These are phyloP conservation scores for Vitis labrusca DNA, from an alignment of 164 flowering plant genomes.

Conservation along the genomic window DNA sequence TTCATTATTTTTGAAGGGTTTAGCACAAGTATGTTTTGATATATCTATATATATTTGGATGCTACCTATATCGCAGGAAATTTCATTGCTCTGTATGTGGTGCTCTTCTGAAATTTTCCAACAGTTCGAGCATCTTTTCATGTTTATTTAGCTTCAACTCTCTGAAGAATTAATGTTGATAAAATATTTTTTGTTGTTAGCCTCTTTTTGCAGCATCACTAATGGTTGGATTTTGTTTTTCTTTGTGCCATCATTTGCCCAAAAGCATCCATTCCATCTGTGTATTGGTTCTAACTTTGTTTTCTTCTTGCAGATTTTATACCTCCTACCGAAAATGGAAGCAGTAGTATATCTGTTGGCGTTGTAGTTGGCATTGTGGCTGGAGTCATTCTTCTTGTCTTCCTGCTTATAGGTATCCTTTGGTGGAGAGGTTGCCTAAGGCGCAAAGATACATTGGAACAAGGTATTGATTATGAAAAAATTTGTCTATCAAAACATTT, in stretches of 20 bases:
- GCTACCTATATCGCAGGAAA: no score
- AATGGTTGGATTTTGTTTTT: background rate
- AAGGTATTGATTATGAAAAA: constrained; percentile 12
- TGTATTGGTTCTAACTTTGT: background rate
- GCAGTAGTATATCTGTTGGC: constrained; percentile 24
- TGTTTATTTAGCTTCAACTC: no score
- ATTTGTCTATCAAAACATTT: no score
- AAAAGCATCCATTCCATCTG: background rate
- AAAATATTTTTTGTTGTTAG: background rate
- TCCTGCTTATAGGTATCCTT: constrained; percentile 33
- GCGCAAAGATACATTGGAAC: constrained; percentile 15
- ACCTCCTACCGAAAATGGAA: constrained; percentile 14
- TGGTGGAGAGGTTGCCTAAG: constrained; percentile 48
- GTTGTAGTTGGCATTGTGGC: constrained; percentile 36
- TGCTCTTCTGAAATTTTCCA: no score
- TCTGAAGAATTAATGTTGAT: no score
- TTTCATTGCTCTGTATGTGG: no score
- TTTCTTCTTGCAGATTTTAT: constrained; percentile 18
- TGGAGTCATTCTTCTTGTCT: constrained; percentile 14
- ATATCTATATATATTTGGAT: no score
- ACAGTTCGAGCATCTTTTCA: no score
- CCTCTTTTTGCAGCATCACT: background rate
- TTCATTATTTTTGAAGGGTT: no score
- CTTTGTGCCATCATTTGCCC: background rate
- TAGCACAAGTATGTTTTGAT: no score